phyloP scores from a whole-genome alignment of 495 filamentous ascomycete species.

The Penicillium lividum region DNA sequence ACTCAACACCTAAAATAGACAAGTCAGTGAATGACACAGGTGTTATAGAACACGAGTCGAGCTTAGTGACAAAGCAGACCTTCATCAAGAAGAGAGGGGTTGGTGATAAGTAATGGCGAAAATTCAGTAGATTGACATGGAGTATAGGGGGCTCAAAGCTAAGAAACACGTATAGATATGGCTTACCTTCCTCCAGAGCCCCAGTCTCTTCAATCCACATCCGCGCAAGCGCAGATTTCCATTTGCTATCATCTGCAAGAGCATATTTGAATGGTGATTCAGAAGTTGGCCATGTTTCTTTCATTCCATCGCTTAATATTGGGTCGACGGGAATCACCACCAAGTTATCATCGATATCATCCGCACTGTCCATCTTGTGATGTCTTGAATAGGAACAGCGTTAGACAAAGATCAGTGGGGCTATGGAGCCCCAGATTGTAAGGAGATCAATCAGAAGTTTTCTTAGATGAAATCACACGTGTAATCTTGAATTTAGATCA shows the following conservation, averaged over 20 bases:
- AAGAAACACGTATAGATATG: background rate
- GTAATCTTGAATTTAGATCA: background rate
- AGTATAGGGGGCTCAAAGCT: constrained; percentile 4
- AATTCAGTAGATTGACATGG: background rate
- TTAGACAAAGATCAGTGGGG: background rate
- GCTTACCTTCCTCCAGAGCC: constrained; percentile 35
- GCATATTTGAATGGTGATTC: constrained; percentile 17
- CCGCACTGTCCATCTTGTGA: background rate
- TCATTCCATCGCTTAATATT: constrained; percentile 36
- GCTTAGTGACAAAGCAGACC: too few relatives aligned
- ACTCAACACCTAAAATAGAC: constrained; percentile 39
- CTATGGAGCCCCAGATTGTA: background rate
- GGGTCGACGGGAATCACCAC: constrained; percentile 35
- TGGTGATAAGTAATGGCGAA: background rate
- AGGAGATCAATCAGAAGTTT: background rate
- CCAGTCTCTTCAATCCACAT: constrained; percentile 41
- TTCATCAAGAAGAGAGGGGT: background rate
- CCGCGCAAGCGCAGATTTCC: constrained; percentile 35
- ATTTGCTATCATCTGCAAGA: constrained; percentile 27
- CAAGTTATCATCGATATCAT: constrained; percentile 19
- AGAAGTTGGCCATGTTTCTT: constrained; percentile 30
- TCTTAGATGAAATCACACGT: background rate
- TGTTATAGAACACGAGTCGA: background rate
- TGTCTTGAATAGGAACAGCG: background rate
- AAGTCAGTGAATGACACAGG: constrained; percentile 7